Evolutionary conservation across 2,329 filamentous ascomycete genomes (phyloP).

Genomic region (Fusarium odoratissimum): DNA sequence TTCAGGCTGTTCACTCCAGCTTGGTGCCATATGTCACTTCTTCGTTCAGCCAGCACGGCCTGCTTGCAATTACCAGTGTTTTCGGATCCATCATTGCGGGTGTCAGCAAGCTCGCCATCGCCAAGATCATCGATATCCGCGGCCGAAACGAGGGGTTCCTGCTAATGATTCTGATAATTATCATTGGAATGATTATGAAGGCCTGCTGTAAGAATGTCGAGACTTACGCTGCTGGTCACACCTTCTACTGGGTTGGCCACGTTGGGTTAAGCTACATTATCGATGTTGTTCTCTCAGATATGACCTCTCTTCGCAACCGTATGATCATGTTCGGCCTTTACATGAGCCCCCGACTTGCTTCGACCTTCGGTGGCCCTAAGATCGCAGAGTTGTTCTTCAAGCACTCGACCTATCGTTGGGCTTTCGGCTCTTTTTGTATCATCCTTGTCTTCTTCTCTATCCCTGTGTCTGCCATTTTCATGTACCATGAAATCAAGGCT

Average conservation of each 20-base stretch:
- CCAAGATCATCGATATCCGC: constrained; percentile 62
- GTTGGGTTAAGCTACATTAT: constrained; percentile 56
- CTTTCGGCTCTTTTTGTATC: constrained; percentile 73
- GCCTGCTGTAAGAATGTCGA: constrained; percentile 68
- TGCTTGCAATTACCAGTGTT: constrained; percentile 72
- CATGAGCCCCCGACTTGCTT: constrained; percentile 57
- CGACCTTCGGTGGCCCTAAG: constrained; percentile 54
- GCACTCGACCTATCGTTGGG: constrained; percentile 42
- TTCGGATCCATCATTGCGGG: constrained; percentile 61
- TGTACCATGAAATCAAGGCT: constrained; percentile 67
- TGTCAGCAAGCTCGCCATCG: constrained; percentile 54
- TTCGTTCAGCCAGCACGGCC: constrained; percentile 71
- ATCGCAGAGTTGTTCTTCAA: constrained; percentile 40
- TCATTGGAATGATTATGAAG: constrained; percentile 71
- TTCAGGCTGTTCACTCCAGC: constrained; percentile 55
- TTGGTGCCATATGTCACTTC: constrained; percentile 75
- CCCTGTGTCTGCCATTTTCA: constrained; percentile 67
- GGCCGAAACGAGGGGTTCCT: constrained; percentile 60
- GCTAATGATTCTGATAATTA: constrained; percentile 55
- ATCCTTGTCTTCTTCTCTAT: constrained; percentile 69
- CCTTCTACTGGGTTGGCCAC: constrained; percentile 72
- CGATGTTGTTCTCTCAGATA: constrained; percentile 57
- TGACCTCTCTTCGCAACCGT: constrained; percentile 56
- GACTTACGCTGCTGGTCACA: constrained; percentile 70
- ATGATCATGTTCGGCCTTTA: constrained; percentile 59